These are phyloP conservation scores for Blastobotrys serpentis DNA, from an alignment of 1,139 yeast genomes.

Conservation along the genomic window DNA sequence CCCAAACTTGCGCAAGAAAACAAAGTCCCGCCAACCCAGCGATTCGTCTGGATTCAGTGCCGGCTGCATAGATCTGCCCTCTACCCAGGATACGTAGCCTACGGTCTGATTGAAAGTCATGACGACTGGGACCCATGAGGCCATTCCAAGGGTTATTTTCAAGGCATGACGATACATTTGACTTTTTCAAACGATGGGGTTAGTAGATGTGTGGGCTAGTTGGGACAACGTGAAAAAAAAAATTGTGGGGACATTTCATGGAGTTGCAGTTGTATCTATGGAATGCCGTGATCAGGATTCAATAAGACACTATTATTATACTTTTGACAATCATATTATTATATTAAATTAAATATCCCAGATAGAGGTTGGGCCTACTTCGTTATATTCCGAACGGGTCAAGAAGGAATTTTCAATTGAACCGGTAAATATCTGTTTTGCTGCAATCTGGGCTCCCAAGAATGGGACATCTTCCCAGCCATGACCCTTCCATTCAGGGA, in stretches of 20 bases:
- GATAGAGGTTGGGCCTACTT: conserved; percentile 66
- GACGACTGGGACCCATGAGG: conserved; percentile 76
- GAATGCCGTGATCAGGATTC: not conserved
- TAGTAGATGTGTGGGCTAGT: not conserved
- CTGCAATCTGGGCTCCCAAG: conserved; percentile 83
- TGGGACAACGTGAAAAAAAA: no score
- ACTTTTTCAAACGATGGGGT: not conserved
- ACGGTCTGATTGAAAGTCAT: conserved; percentile 69
- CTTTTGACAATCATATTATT: not conserved
- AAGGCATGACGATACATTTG: conserved; percentile 11
- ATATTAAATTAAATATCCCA: conserved; percentile 46
- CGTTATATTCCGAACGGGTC: conserved; percentile 70
- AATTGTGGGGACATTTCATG: no score
- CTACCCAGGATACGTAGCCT: conserved; percentile 71
- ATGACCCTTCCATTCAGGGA: conserved; percentile 90
- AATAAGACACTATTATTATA: not conserved
- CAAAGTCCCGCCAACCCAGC: conserved; percentile 56
- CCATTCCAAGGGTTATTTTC: conserved; percentile 22
- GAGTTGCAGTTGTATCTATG: no score
- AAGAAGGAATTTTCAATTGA: conserved; percentile 64
- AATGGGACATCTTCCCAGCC: conserved; percentile 77
- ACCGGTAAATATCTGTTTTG: conserved; percentile 73
- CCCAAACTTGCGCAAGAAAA: conserved; percentile 65
- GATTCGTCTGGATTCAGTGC: conserved; percentile 72
- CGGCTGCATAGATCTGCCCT: conserved; percentile 88